Conservation (phyloP, 257 asterid genomes). For the Jacaranda mimosifolia region DNA sequence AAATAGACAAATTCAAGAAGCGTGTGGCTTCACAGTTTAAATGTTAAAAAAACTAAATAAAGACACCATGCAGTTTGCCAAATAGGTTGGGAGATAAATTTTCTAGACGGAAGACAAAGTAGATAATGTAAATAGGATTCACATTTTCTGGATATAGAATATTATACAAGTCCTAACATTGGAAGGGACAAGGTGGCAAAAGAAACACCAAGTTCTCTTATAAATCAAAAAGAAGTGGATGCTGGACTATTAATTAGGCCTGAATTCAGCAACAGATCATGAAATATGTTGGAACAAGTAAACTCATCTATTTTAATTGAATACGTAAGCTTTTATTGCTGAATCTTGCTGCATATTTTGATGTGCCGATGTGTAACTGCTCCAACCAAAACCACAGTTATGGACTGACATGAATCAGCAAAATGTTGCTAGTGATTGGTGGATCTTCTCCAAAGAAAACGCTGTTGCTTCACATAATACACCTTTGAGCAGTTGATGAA, state of each 20-base stretch:
- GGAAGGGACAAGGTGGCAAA: constrained; percentile 7
- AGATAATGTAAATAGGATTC: constrained; percentile 1
- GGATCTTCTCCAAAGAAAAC: constrained; percentile 23
- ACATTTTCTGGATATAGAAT: constrained; percentile 18
- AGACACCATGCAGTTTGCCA: not conserved
- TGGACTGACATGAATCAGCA: constrained; percentile 12
- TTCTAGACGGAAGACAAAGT: constrained; percentile 1
- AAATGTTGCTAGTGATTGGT: not conserved
- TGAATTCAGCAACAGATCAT: constrained; percentile 14
- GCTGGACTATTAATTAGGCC: not conserved
- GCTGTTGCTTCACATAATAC: constrained; percentile 14
- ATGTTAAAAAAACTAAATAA: not conserved
- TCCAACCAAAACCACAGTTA: constrained; percentile 4
- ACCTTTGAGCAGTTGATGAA: constrained; percentile 19
- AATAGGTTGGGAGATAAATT: not conserved
- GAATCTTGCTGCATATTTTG: constrained; percentile 11
- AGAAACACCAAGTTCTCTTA: not conserved
- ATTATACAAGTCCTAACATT: constrained; percentile 4
- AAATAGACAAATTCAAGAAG: constrained; percentile 17
- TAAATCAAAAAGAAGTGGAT: constrained; percentile 4
- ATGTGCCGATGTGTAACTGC: constrained; percentile 16
- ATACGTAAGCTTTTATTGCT: not conserved
- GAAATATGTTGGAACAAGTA: not conserved
- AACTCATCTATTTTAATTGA: not conserved
- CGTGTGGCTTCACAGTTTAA: not conserved